phyloP scores from a whole-genome alignment of 164 flowering plant species.

The Liriodendron chinense region DNA sequence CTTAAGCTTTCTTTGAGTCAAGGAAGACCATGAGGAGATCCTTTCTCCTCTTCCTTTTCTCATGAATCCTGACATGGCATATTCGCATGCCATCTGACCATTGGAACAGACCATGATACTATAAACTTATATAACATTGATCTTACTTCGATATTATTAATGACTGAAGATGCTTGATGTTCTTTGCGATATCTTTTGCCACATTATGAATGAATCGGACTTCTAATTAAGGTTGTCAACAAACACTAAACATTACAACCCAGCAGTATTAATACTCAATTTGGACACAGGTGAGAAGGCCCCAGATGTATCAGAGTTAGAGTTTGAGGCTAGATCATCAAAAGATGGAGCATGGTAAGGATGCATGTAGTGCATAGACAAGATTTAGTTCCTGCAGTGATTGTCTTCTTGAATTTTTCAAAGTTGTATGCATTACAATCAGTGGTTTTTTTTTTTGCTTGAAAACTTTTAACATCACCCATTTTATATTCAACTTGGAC shows the following conservation, averaged over 20 bases:
- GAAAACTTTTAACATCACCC: too few species aligned
- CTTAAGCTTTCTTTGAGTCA: neutral
- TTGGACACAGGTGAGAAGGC: constrained; percentile 38
- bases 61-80: neutral
- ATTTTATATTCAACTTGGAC: too few species aligned
- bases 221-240: too few species aligned
- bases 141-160: too few species aligned
- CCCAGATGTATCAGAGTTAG: constrained; percentile 37
- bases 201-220: neutral
- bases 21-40: neutral
- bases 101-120: neutral
- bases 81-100: neutral
- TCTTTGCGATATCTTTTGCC: neutral
- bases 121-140: too few species aligned
- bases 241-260: too few species aligned
- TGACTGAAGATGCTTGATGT: neutral
- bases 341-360: constrained; percentile 84
- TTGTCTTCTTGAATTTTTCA: neutral
- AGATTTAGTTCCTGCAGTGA: neutral
- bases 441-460: too few species aligned
- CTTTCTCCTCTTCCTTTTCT: neutral
- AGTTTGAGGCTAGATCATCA: constrained; percentile 76
- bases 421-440: too few species aligned
- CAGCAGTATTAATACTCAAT: neutral
- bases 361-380: neutral